A percentile compares a stretch with the other conserved stretches of the same genome.
Evolutionary conservation across 768 basidiomycete species (phyloP).

Genomic region (Hirschioporus abietinus): DNA sequence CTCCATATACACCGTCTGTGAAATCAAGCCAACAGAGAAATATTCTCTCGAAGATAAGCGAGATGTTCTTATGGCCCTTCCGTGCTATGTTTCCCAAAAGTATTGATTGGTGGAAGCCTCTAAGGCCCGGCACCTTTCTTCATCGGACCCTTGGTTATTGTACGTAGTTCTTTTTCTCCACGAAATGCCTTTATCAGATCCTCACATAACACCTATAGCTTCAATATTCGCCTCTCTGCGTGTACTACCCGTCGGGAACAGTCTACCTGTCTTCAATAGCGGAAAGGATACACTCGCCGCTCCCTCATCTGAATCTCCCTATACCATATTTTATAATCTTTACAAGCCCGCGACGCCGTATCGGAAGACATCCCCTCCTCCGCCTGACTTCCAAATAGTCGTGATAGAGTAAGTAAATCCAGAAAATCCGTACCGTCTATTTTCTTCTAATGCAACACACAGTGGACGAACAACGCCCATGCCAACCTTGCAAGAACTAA

Average conservation of each 20-base stretch:
- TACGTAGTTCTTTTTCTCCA: slow-evolving; percentile 25
- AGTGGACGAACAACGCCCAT: slow-evolving; percentile 82
- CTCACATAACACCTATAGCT: slow-evolving; percentile 33
- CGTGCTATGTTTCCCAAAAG: slow-evolving; percentile 23
- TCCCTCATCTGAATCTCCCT: slow-evolving; percentile 42
- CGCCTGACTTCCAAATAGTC: slow-evolving; percentile 82
- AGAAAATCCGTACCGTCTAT: too few relatives aligned
- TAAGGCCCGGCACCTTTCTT: slow-evolving; percentile 44
- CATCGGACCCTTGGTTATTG: slow-evolving; percentile 47
- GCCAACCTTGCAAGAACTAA: slow-evolving; percentile 76
- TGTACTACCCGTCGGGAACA: slow-evolving; percentile 65
- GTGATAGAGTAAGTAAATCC: slow-evolving; percentile 67
- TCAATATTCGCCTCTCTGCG: slow-evolving; percentile 65
- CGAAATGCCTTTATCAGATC: slow-evolving; percentile 32
- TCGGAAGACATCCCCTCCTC: slow-evolving; percentile 68
- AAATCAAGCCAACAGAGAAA: slow-evolving; percentile 18
- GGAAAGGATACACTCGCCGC: slow-evolving; percentile 8
- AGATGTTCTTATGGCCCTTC: slow-evolving; percentile 17
- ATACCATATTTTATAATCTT: slow-evolving; percentile 81
- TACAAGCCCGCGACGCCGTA: slow-evolving; percentile 89
- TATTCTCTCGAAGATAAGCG: slow-evolving; percentile 33
- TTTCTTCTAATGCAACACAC: background rate
- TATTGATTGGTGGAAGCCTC: slow-evolving; percentile 64
- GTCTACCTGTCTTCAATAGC: slow-evolving; percentile 36
- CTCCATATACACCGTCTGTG: slow-evolving; percentile 24